A percentile compares a stretch with the other conserved stretches of the same genome.
phyloP scores from a whole-genome alignment of 2,329 filamentous ascomycete genomes.

The Trichoderma sp. region DNA sequence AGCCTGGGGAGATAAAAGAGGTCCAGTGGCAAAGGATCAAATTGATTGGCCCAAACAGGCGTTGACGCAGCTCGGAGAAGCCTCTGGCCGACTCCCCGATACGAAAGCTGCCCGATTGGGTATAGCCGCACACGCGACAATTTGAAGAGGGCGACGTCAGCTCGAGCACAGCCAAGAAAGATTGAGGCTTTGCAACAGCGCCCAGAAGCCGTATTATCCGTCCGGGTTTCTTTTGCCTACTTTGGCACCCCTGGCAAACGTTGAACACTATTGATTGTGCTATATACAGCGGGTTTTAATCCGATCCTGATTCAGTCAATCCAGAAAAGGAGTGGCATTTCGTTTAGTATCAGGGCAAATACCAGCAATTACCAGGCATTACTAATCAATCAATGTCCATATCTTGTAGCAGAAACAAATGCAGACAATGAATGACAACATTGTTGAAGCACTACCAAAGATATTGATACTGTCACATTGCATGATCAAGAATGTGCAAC shows the following conservation, averaged over 20 bases:
- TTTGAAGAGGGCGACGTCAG: conserved; percentile 4
- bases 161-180: not conserved
- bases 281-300: too few relatives aligned
- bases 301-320: not conserved
- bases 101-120: conserved; percentile 1
- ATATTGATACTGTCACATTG: too few relatives aligned
- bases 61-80: not conserved
- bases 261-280: not conserved
- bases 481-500: not conserved
- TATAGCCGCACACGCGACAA: not conserved
- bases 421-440: not conserved
- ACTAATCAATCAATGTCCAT: not conserved
- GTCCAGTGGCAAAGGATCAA: not conserved
- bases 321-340: not conserved
- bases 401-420: not conserved
- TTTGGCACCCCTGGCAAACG: not conserved
- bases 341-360: not conserved
- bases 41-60: not conserved
- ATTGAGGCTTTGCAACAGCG: not conserved
- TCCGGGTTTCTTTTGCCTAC: not conserved
- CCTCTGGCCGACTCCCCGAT: not conserved
- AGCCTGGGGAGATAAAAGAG: not conserved
- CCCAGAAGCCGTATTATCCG: conserved; percentile 4
- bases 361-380: not conserved
- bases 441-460: not conserved